phyloP scores from a whole-genome alignment of 139 green algal species.

The Chlorella vulgaris region DNA sequence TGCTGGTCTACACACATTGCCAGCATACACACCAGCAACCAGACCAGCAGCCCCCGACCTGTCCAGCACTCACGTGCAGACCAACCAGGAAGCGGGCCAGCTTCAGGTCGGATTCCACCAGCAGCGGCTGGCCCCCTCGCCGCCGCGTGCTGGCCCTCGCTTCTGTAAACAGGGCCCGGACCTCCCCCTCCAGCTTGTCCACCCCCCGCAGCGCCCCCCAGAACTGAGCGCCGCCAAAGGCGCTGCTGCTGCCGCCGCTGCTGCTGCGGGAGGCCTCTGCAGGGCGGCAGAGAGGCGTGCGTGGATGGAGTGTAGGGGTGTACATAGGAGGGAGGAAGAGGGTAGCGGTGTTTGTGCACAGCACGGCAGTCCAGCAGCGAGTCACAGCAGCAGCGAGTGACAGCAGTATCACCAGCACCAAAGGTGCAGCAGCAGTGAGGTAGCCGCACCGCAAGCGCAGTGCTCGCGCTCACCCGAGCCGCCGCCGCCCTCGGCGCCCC shows the following conservation, averaged over 20 bases:
- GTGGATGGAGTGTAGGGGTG: not conserved
- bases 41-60: not conserved
- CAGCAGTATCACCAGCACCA: too few relatives aligned
- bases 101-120: constrained; percentile 72
- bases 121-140: constrained; percentile 57
- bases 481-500: not conserved
- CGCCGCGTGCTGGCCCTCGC: constrained; percentile 51
- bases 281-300: not conserved
- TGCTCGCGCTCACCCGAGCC: not conserved
- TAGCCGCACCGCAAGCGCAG: not conserved
- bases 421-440: not conserved
- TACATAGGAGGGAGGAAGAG: not conserved
- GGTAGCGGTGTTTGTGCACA: too few relatives aligned
- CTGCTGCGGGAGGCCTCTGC: constrained; percentile 31
- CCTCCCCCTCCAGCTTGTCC: constrained; percentile 51
- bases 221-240: constrained; percentile 54
- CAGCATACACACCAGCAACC: not conserved
- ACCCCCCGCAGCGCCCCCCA: constrained; percentile 53
- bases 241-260: constrained; percentile 36
- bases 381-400: too few relatives aligned
- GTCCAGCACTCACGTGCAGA: constrained; percentile 42
- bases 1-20: not conserved
- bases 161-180: constrained; percentile 63
- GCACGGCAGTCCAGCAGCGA: too few relatives aligned
- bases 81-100: constrained; percentile 65